Evolutionary conservation across 108 stramenopile genomes (phyloP), one percentile per base, ranked within the genome.

Genomic region (Craspedostauros australis): DNA sequence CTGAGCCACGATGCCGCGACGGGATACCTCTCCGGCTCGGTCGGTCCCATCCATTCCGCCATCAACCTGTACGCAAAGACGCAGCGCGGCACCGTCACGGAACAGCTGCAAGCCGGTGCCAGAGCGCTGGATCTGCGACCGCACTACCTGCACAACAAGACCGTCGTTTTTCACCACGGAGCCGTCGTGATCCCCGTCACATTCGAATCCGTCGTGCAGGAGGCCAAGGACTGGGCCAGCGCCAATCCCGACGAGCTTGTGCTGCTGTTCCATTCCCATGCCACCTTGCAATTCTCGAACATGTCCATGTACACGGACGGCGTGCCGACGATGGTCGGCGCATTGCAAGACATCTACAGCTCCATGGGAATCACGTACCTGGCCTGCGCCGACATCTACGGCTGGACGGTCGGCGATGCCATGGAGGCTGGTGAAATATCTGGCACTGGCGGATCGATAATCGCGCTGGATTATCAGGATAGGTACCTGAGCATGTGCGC

Each of bases 1-100:
- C 73, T 81, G 75, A 60, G 66, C n/a, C 86, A 87, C 37, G 74
- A 87, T 70, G 70, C 86, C 5, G 86, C 79, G 14, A 83, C 86
- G 14, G 86, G 82, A 32, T 87, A 87, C 48, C 48, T 87, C 18
- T 11, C 54, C 15, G 29, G 8, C 2, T 32, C 40, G 15, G 40
- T 45, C 16, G 32, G 38, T 4, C 46, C 36, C 30, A 62, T 27
- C 6, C 43, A 66, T 18, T 44, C 48, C 2, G 43, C 63, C 15
- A 60, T 42, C 18, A 66, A 63, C 11, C 57, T 68, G n/a, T 87
- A 83, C 53, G 69, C 75, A 27, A 87, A 83, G 38, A 87, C 66
- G 38, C 86, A 87, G 59, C 36, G 66, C 8, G 79, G 81, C 1
- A 55, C 58, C 1, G 81, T 70, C 11, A 83, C 83, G 50, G 38